A percentile compares a stretch with the other conserved stretches of the same genome.
These are phyloP conservation scores for Spathaspora jeffriesii DNA, from an alignment of 1,139 yeast genomes.

Conservation along the genomic window DNA sequence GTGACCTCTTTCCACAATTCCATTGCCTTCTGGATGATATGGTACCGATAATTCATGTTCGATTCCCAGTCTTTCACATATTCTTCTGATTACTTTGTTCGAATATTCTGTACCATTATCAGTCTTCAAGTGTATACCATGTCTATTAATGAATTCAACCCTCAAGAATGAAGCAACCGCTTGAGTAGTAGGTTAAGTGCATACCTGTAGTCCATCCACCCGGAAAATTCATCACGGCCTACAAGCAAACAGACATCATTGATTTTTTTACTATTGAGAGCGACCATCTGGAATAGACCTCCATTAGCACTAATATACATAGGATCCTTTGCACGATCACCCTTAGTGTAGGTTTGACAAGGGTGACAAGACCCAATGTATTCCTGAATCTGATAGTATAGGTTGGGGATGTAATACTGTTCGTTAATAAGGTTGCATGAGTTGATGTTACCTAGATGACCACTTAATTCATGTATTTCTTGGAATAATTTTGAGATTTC, in stretches of 20 bases:
- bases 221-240: constrained; percentile 3
- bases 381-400: neutral
- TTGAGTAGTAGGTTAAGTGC: neutral
- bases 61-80: too few species aligned
- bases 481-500: neutral
- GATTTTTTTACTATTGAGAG: neutral
- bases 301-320: neutral
- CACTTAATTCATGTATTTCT: neutral
- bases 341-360: neutral
- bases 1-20: neutral
- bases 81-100: too few species aligned
- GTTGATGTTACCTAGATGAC: neutral
- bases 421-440: too few species aligned
- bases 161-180: neutral
- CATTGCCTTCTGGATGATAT: constrained; percentile 1
- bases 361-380: neutral
- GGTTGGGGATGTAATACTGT: neutral
- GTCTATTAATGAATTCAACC: neutral
- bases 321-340: neutral
- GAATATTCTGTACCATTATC: too few species aligned
- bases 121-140: neutral
- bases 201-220: neutral
- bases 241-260: neutral
- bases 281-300: neutral
- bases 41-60: neutral